Conservation (phyloP, 768 basidiomycete genomes). For the Lyophyllum shimeji region DNA sequence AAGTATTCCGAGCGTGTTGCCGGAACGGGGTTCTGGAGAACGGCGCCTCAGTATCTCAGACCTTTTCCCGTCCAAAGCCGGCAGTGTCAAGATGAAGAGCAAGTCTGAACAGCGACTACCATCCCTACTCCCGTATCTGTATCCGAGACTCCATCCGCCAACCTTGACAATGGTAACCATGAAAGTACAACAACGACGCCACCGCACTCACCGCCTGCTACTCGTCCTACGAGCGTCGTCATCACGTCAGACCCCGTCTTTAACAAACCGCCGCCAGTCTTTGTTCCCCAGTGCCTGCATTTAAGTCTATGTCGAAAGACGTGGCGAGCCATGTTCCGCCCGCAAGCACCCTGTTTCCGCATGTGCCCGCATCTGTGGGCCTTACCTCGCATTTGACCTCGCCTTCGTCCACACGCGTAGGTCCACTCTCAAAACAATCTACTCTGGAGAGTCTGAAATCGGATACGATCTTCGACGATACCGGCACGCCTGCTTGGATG, state of each 20-base stretch:
- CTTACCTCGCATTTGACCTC: conserved; percentile 33
- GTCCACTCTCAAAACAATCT: conserved; percentile 48
- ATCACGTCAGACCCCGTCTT: conserved; percentile 52
- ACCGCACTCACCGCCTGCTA: conserved; percentile 51
- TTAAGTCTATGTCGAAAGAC: conserved; percentile 23
- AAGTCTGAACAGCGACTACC: conserved; percentile 28
- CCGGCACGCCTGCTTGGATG: conserved; percentile 51
- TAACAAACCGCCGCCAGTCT: conserved; percentile 55
- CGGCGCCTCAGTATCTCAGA: conserved; percentile 61
- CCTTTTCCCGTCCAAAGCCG: conserved; percentile 41
- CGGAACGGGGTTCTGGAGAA: conserved; percentile 10
- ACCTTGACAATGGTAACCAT: conserved; percentile 11
- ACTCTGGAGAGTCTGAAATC: conserved; percentile 53
- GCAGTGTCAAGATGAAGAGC: conserved; percentile 32
- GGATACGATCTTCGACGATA: conserved; percentile 50
- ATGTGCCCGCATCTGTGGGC: conserved; percentile 45
- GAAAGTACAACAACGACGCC: conserved; percentile 56
- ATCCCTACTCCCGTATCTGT: conserved; percentile 15
- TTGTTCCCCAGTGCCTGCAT: conserved; percentile 41
- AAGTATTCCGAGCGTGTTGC: neutral
- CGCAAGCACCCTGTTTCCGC: conserved; percentile 39
- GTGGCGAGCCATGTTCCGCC: conserved; percentile 32
- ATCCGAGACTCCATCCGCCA: conserved; percentile 3
- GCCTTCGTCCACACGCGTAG: conserved; percentile 22
- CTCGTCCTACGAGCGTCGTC: conserved; percentile 31